Evolutionary conservation across 106 monocot genomes (phyloP), one percentile per base, ranked within the genome.

Genomic region (Iris macrosiphon): DNA sequence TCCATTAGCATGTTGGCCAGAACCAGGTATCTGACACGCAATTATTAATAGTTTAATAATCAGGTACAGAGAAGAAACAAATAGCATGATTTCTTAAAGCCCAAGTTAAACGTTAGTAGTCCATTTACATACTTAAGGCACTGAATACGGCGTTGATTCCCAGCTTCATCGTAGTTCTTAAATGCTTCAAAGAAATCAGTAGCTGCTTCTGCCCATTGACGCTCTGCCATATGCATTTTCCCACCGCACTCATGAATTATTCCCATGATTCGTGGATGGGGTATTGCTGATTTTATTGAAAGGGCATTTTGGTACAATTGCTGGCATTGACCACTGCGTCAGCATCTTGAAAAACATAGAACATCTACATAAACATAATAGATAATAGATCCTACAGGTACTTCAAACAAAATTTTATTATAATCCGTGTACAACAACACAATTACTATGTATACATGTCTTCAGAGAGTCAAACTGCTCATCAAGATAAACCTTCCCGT

Each of bases 1-100:
- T 87, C 75, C 98, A 99, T 99, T 16, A 99, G 66, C 98, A 99
- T 99, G 51, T 99, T 99, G 10, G 98, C 98, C n/a, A 99, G 83
- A 83, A 99, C 98, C 67, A 99, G 68, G 48, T 99, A 99, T 61
- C 98, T 99, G 66, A 42, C 8, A 67, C 13, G 7, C 3, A 3
- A n/a, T n/a, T n/a, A n/a, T n/a, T n/a, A n/a, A n/a, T n/a, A n/a
- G n/a, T n/a, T n/a, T n/a, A n/a, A n/a, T n/a, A n/a, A n/a, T n/a
- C n/a, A n/a, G n/a, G n/a, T n/a, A n/a, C n/a, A n/a, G n/a, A n/a
- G n/a, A n/a, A n/a, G n/a, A n/a, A n/a, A n/a, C n/a, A n/a, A n/a
- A n/a, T n/a, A n/a, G n/a, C n/a, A n/a, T n/a, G n/a, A n/a, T n/a
- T n/a, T n/a, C n/a, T n/a, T n/a, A n/a, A n/a, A n/a, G n/a, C n/a